Base-by-base conservation (phyloP, 306 rosid species). In the Gillenia trifoliata region DNA sequence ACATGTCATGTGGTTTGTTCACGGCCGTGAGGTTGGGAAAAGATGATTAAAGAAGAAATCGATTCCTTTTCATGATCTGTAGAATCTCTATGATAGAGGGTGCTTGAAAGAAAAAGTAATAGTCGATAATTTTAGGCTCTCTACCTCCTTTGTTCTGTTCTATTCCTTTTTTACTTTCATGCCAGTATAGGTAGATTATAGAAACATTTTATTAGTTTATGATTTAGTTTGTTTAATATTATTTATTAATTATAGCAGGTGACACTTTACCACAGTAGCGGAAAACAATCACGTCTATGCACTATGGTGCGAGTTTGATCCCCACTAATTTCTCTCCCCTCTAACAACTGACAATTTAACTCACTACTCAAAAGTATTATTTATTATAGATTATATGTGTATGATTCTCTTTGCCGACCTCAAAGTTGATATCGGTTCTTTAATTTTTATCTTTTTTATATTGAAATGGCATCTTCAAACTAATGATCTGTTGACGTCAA, bases 1-100 rank as follows among this genome's bases (percentile, higher is more conserved):
- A 70, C 71, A 79, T 73, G 88, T 75, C 90, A 71, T 69, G 72
- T 79, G 84, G 75, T 26, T 59, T 83, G 30, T 77, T 83, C 81
- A 15, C 76, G 59, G 36, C 93, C 82, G 59, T 84, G 47, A 59
- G 64, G 78, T 75, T 31, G 49, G 68, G 68, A 11, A 59, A n/a
- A 4, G 54, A 25, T 13, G n/a, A 2, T 7, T 6, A 1, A 8
- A 49, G 23, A 23, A 33, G 2, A 56, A 57, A 63, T 75, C 72
- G 59, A 83, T 73, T 78, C 86, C 79, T 36, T 78, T 75, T 74
- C 80, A 60, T 70, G 73, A 26, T 70, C 43, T 70, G 55, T 38
- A 36, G 38, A 66, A 15, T 25, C 56, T 25, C 12, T 15, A 17
- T 1, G 13, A 15, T 41, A 12, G 16, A 68, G 16, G 59, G 38